Evolutionary conservation across 176 grass and related monocot genomes (phyloP).

Genomic region (Eremochloa ophiuroides): DNA sequence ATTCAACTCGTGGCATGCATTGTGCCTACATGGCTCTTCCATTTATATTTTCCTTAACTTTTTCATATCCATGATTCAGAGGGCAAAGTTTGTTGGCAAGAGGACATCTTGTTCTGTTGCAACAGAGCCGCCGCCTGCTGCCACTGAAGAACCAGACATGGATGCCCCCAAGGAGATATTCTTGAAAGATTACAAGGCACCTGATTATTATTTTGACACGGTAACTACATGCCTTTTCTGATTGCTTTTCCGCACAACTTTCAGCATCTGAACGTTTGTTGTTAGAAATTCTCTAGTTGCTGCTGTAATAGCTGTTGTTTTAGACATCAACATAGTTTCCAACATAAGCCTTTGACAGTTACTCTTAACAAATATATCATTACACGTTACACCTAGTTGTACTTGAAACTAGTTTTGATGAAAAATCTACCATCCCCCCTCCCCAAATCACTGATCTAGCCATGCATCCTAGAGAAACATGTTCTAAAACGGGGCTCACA

Average conservation of each 20-base stretch:
- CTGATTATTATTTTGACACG: slow-evolving; percentile 80
- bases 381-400: background rate
- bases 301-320: background rate
- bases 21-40: background rate
- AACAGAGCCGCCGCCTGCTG: slow-evolving; percentile 57
- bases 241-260: background rate
- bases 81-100: slow-evolving; percentile 47
- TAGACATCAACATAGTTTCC: background rate
- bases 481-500: background rate
- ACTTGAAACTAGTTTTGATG: background rate
- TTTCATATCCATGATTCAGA: slow-evolving; percentile 38
- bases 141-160: slow-evolving; percentile 71
- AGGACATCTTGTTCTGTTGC: slow-evolving; percentile 76
- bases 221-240: slow-evolving; percentile 35
- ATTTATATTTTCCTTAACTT: background rate
- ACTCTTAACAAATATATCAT: background rate
- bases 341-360: background rate
- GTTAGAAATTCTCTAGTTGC: background rate
- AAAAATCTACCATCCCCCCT: background rate
- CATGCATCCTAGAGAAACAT: background rate
- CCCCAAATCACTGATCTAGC: background rate
- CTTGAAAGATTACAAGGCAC: slow-evolving; percentile 92
- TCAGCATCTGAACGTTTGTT: background rate
- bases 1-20: background rate
- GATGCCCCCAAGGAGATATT: slow-evolving; percentile 85